phyloP scores from a whole-genome alignment of 73 alveolate genomes.

The Symbiodinium pilosum region DNA sequence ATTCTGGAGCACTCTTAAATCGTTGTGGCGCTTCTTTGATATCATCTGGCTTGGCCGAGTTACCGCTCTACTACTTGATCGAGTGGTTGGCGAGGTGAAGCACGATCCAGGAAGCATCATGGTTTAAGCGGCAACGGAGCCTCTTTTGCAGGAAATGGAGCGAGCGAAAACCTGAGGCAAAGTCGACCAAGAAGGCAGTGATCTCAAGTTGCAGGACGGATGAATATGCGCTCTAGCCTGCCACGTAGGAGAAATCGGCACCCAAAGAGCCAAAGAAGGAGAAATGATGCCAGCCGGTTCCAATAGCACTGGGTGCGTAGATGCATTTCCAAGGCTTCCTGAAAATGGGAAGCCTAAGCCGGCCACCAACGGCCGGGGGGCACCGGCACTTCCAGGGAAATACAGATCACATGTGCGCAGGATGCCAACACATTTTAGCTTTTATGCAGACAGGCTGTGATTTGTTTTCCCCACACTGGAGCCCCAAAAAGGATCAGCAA shows the following conservation, averaged over 20 bases:
- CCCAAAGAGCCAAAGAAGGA: conserved; percentile 18
- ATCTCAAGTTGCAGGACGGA: not conserved
- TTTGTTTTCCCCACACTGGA: no score
- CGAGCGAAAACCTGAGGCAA: not conserved
- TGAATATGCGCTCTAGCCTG: not conserved
- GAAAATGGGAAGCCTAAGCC: no score
- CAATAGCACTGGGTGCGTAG: not conserved
- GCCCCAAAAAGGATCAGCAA: no score
- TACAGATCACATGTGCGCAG: no score
- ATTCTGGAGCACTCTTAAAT: no score
- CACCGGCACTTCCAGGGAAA: no score
- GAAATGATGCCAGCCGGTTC: not conserved
- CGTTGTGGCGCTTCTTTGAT: no score
- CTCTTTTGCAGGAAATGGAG: conserved; percentile 24
- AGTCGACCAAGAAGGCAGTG: not conserved
- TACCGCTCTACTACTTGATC: conserved; percentile 35
- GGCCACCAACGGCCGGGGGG: no score
- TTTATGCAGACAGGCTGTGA: no score
- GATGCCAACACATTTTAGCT: no score
- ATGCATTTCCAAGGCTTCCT: not conserved
- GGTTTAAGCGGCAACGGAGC: not conserved
- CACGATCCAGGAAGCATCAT: not conserved
- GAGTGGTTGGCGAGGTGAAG: conserved; percentile 3
- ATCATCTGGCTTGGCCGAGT: not conserved
- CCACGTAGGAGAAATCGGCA: not conserved